A percentile compares a stretch with the other conserved stretches of the same genome.
Evolutionary conservation across 495 filamentous ascomycete species (phyloP).

Genomic region (Podospora pseudoanserina): DNA sequence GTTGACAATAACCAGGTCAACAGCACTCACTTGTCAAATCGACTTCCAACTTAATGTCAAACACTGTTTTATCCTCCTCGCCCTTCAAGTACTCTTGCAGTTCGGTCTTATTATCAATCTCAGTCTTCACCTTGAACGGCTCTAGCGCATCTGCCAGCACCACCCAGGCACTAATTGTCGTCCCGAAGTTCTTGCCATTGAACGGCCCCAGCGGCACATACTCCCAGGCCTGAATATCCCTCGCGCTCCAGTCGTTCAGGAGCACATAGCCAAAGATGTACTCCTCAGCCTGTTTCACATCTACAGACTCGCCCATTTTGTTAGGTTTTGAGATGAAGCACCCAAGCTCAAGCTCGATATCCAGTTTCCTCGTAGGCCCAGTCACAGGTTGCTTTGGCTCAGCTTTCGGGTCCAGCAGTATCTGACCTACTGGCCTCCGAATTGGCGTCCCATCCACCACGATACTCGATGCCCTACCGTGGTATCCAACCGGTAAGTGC

Average conservation of each 20-base stretch:
- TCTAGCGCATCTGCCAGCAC: slow-evolving; percentile 80
- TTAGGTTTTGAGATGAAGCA: slow-evolving; percentile 72
- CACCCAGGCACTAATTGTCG: slow-evolving; percentile 84
- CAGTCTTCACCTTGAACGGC: slow-evolving; percentile 53
- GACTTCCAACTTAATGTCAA: slow-evolving; percentile 72
- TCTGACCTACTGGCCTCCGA: slow-evolving; percentile 76
- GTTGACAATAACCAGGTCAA: background rate
- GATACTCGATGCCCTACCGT: slow-evolving; percentile 76
- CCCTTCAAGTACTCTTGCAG: slow-evolving; percentile 71
- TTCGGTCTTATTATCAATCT: slow-evolving; percentile 14
- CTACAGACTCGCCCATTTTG: slow-evolving; percentile 59
- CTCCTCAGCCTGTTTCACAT: slow-evolving; percentile 62
- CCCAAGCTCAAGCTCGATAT: slow-evolving; percentile 86
- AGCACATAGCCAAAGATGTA: slow-evolving; percentile 83
- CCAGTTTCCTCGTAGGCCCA: slow-evolving; percentile 62
- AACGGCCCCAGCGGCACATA: slow-evolving; percentile 84
- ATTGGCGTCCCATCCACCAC: slow-evolving; percentile 74
- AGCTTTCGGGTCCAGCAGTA: slow-evolving; percentile 61
- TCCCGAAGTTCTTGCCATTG: slow-evolving; percentile 91
- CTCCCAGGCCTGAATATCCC: slow-evolving; percentile 91
- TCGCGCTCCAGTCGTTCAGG: slow-evolving; percentile 92
- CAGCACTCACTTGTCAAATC: slow-evolving; percentile 60
- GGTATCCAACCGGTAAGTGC: slow-evolving; percentile 86
- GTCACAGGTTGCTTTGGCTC: slow-evolving; percentile 57
- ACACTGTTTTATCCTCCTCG: slow-evolving; percentile 57